Percentiles rank a stretch among this genome's conserved stretches.
phyloP scores from a whole-genome alignment of 2,329 filamentous ascomycete species.

The Botrytis sinoallii region DNA sequence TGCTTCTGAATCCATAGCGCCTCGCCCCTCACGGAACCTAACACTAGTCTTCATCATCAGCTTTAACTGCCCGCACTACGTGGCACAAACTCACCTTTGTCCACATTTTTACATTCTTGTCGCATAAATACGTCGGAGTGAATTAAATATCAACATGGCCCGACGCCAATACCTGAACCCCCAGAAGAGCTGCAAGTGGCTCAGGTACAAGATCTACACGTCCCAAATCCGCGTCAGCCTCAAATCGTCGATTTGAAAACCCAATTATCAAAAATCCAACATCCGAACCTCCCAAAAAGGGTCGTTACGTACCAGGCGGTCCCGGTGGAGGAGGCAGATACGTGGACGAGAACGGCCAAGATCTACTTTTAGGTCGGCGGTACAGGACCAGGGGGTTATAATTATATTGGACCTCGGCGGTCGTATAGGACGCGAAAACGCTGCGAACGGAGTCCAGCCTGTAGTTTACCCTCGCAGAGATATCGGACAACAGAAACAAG shows the following conservation, averaged over 20 bases:
- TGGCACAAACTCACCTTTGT: conserved; percentile 16
- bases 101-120: conserved; percentile 12
- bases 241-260: conserved; percentile 28
- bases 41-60: conserved; percentile 8
- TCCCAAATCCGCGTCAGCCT: conserved; percentile 30
- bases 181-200: conserved; percentile 19
- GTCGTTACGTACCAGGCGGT: conserved; percentile 79
- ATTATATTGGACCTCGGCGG: conserved; percentile 51
- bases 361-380: conserved; percentile 51
- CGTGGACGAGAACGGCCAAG: conserved; percentile 66
- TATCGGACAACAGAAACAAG: conserved; percentile 56
- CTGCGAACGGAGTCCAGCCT: conserved; percentile 45
- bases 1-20: conserved; percentile 13
- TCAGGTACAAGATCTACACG: conserved; percentile 23
- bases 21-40: conserved; percentile 17
- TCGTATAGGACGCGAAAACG: conserved; percentile 51
- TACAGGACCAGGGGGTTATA: conserved; percentile 47
- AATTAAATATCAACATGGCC: conserved; percentile 17
- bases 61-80: conserved; percentile 3
- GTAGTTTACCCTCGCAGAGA: conserved; percentile 48
- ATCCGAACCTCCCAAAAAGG: conserved; percentile 56
- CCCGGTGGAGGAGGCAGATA: conserved; percentile 84
- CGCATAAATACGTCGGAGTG: conserved; percentile 7
- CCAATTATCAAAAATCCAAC: conserved; percentile 26
- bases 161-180: conserved; percentile 18